Evolutionary conservation across 2,329 filamentous ascomycete species (phyloP), one percentile per base, ranked within the genome.

Genomic region (Penicillium griseofulvum): DNA sequence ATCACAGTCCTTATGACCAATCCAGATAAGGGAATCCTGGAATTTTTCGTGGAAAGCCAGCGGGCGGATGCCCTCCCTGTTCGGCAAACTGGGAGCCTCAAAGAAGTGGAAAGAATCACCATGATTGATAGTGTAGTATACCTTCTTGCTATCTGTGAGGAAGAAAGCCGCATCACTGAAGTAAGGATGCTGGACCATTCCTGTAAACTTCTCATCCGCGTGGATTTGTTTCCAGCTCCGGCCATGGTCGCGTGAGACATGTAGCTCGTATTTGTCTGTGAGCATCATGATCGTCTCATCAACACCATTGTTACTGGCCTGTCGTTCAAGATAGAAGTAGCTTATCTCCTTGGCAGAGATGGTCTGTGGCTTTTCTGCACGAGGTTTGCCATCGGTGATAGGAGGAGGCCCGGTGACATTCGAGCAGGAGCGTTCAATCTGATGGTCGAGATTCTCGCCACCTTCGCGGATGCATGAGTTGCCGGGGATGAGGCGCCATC

Each of bases 1-100:
- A 4, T 86, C 83, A 69, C 90, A 95, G 58, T 87, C 83, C 60
- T 85, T 77, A 10, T 77, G 77, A 37, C 92, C 93, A 46, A 88
- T 85, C 91, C 92, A 97, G 58, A 99, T 89, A 41, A 97, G 80
- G 91, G 91, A 97, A 66, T 96, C 89, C 69, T 87, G 88, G 66
- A 88, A 84, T 63, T 88, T 85, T 1, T 91, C 89, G 66, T 99
- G 94, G 76, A 99, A 99, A 34, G 81, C 80, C 63, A 90, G 72
- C 39, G 91, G 80, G 17, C 84, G 81, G 5, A 79, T 64, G 6
- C 68, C 62, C 64, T 71, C 61, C 19, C 58, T 57, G 24, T 36
- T 42, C 7, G 49, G 45, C 4, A 52, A 34, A n/a, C 59, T 62
- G n/a, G 62, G 62, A n/a, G 54, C 54, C 9, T 62, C 62, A 72